Conservation (phyloP, 768 basidiomycete genomes). For the Leccinum boreale region DNA sequence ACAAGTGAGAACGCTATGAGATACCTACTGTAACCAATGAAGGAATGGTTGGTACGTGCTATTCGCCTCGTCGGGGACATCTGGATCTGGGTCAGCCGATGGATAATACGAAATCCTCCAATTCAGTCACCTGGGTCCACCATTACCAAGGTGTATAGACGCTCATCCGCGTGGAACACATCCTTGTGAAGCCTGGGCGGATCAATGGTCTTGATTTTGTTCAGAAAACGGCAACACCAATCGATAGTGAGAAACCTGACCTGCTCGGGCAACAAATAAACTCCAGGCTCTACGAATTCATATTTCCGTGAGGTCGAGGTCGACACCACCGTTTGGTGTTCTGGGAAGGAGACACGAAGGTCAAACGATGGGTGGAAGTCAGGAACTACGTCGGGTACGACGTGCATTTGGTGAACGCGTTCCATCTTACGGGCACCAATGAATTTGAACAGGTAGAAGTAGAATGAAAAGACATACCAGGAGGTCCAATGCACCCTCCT, state of each 20-base stretch:
- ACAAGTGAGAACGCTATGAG: background rate
- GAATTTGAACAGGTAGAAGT: background rate
- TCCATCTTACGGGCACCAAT: conserved; percentile 64
- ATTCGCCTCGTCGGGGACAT: conserved; percentile 74
- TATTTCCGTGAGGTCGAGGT: conserved; percentile 23
- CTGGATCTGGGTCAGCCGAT: conserved; percentile 36
- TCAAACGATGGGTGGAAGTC: conserved; percentile 70
- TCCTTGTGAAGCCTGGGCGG: conserved; percentile 68
- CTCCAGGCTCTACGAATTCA: conserved; percentile 64
- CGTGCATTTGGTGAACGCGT: conserved; percentile 85
- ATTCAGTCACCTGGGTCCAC: conserved; percentile 72
- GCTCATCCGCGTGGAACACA: conserved; percentile 76
- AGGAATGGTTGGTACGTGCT: conserved; percentile 68
- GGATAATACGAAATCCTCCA: conserved; percentile 4
- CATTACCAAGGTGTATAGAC: conserved; percentile 85
- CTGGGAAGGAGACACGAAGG: conserved; percentile 61
- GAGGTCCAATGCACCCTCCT: conserved; percentile 78
- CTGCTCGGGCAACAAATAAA: conserved; percentile 64
- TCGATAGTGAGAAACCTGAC: conserved; percentile 35
- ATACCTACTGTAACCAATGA: conserved; percentile 80
- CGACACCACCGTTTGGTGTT: conserved; percentile 17
- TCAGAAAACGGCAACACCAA: conserved; percentile 4
- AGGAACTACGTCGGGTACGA: conserved; percentile 84
- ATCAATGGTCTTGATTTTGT: conserved; percentile 48
- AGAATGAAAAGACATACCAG: conserved; percentile 44